phyloP scores from a whole-genome alignment of 768 basidiomycete species.

The Auriscalpium vulgare region DNA sequence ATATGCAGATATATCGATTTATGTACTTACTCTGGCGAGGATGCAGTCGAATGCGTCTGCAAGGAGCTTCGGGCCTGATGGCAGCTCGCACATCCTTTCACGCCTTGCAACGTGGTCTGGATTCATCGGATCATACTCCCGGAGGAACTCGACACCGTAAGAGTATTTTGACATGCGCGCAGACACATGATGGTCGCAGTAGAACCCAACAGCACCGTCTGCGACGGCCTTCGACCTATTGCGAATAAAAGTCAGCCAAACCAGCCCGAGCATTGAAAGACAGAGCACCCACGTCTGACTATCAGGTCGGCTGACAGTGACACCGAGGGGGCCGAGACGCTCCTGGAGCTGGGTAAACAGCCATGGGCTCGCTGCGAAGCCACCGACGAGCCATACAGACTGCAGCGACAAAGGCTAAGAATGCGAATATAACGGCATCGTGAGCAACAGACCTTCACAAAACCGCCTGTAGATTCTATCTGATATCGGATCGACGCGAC shows the following conservation, averaged over 20 bases:
- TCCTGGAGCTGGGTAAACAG: slow-evolving; percentile 70
- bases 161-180: slow-evolving; percentile 72
- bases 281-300: slow-evolving; percentile 56
- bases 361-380: slow-evolving; percentile 80
- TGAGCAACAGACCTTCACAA: slow-evolving; percentile 44
- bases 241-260: slow-evolving; percentile 1
- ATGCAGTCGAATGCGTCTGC: slow-evolving; percentile 83
- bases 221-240: slow-evolving; percentile 79
- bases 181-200: slow-evolving; percentile 78
- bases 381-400: slow-evolving; percentile 82
- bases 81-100: slow-evolving; percentile 63
- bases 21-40: slow-evolving; percentile 47
- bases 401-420: slow-evolving; percentile 17
- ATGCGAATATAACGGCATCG: not conserved
- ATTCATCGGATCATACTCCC: slow-evolving; percentile 57
- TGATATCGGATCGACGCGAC: slow-evolving; percentile 61
- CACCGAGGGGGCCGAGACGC: slow-evolving; percentile 43
- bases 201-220: slow-evolving; percentile 78
- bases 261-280: not conserved
- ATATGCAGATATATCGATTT: not conserved
- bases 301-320: slow-evolving; percentile 68
- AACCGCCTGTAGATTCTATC: slow-evolving; percentile 58
- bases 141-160: slow-evolving; percentile 76
- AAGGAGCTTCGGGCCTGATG: slow-evolving; percentile 68
- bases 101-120: slow-evolving; percentile 58